These are phyloP conservation scores for Fomes fomentarius DNA, from an alignment of 1,284 basidiomycete species.

Conservation along the genomic window DNA sequence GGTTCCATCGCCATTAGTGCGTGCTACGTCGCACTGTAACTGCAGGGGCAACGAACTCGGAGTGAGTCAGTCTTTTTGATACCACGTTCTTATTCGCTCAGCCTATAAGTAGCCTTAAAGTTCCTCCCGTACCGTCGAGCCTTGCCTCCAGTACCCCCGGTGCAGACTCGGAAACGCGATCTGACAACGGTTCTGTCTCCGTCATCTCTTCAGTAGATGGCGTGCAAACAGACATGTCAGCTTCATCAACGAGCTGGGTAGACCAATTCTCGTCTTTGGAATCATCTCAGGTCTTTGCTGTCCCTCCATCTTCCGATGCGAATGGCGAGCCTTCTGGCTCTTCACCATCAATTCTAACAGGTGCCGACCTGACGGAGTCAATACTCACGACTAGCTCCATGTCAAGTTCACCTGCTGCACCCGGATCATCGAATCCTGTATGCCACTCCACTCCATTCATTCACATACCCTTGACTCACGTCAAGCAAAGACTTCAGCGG, in stretches of 20 bases:
- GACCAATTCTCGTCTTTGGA: slow-evolving; percentile 40
- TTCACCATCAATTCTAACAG: slow-evolving; percentile 21
- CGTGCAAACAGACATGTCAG: slow-evolving; percentile 34
- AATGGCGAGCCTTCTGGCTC: slow-evolving; percentile 12
- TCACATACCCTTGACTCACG: neutral
- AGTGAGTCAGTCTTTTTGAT: too few relatives aligned
- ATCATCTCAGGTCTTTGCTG: slow-evolving; percentile 21
- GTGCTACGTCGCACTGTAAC: too few relatives aligned
- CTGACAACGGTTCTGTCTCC: slow-evolving; percentile 51
- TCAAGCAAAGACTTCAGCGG: slow-evolving; percentile 6
- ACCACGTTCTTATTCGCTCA: too few relatives aligned
- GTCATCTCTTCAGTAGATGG: slow-evolving; percentile 39
- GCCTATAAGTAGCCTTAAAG: too few relatives aligned
- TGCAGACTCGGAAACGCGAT: slow-evolving; percentile 51
- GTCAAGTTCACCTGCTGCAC: slow-evolving; percentile 30
- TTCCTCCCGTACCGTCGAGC: too few relatives aligned
- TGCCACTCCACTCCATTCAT: neutral
- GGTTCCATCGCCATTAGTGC: too few relatives aligned
- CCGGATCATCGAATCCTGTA: slow-evolving; percentile 4
- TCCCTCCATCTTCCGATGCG: slow-evolving; percentile 12
- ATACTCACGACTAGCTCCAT: slow-evolving; percentile 39
- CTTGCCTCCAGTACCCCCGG: too few relatives aligned
- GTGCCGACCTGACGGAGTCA: slow-evolving; percentile 30
- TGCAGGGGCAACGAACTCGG: too few relatives aligned
- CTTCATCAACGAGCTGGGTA: slow-evolving; percentile 56